These are phyloP conservation scores for Penicillium brevicompactum DNA, from an alignment of 2,329 filamentous ascomycete species.

Conservation along the genomic window DNA sequence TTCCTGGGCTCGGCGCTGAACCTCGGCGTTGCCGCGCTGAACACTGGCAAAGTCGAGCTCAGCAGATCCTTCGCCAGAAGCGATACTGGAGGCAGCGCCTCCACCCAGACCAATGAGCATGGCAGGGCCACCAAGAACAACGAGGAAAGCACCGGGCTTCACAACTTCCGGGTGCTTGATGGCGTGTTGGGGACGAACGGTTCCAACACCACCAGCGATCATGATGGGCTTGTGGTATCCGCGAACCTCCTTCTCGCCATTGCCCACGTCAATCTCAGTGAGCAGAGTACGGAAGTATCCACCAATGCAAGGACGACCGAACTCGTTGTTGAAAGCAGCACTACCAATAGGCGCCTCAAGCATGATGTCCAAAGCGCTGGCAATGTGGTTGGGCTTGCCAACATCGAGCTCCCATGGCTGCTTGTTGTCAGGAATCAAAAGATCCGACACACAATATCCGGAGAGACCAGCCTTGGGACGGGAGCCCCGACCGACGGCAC, in stretches of 20 bases:
- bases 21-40: conserved; percentile 94
- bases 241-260: conserved; percentile 69
- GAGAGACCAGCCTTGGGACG: conserved; percentile 88
- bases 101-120: conserved; percentile 98
- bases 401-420: conserved; percentile 91
- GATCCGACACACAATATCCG: conserved; percentile 93
- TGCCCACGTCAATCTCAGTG: conserved; percentile 63
- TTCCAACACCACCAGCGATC: conserved; percentile 94
- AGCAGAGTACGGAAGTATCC: conserved; percentile 92
- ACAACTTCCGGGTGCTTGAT: conserved; percentile 81
- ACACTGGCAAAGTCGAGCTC: conserved; percentile 97
- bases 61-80: conserved; percentile 83
- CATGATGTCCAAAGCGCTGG: conserved; percentile 96
- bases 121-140: conserved; percentile 91
- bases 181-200: conserved; percentile 85
- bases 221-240: conserved; percentile 99
- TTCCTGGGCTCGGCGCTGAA: conserved; percentile 93
- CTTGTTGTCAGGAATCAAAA: conserved; percentile 79
- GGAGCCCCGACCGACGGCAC: conserved; percentile 88
- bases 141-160: conserved; percentile 81
- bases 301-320: conserved; percentile 82
- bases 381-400: conserved; percentile 87
- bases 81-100: conserved; percentile 88
- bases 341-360: conserved; percentile 93
- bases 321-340: conserved; percentile 97